phyloP scores from a whole-genome alignment of 805 yeast species.

The Pichia membranifaciens region DNA sequence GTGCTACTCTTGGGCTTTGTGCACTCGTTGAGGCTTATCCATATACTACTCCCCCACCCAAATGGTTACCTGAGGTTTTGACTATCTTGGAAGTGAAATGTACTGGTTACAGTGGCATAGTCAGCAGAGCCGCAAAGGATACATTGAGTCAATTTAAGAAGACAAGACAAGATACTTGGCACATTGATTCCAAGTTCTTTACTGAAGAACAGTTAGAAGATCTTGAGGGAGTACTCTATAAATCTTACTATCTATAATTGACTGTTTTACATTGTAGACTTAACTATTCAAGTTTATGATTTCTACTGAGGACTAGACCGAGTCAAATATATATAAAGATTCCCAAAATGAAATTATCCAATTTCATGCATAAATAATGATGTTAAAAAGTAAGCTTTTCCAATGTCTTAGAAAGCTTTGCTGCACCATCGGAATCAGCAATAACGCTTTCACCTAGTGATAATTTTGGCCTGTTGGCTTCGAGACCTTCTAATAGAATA shows the following conservation, averaged over 20 bases:
- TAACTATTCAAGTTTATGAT: too few relatives aligned
- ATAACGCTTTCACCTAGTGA: constrained; percentile 42
- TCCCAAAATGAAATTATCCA: too few relatives aligned
- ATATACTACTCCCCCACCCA: constrained; percentile 84
- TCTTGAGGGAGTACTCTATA: constrained; percentile 89
- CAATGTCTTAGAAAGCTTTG: constrained; percentile 51
- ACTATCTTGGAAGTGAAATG: constrained; percentile 66
- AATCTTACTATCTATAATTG: constrained; percentile 74
- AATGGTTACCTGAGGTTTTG: constrained; percentile 76
- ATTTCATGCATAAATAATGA: not conserved
- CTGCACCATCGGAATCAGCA: constrained; percentile 53
- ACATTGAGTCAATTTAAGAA: constrained; percentile 80
- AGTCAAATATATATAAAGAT: not conserved
- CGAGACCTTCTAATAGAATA: constrained; percentile 76
- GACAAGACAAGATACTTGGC: constrained; percentile 95
- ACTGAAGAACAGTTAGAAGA: constrained; percentile 78
- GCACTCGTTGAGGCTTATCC: constrained; percentile 87
- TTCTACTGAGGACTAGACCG: too few relatives aligned
- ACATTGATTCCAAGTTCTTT: constrained; percentile 72
- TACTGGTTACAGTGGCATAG: constrained; percentile 65
- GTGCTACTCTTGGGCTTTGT: constrained; percentile 83
- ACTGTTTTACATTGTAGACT: too few relatives aligned
- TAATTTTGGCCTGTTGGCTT: constrained; percentile 64
- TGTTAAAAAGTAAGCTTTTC: constrained; percentile 57
- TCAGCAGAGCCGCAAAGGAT: constrained; percentile 80